phyloP scores from a whole-genome alignment of 1,284 basidiomycete species.

The Austroboletus niveus region DNA sequence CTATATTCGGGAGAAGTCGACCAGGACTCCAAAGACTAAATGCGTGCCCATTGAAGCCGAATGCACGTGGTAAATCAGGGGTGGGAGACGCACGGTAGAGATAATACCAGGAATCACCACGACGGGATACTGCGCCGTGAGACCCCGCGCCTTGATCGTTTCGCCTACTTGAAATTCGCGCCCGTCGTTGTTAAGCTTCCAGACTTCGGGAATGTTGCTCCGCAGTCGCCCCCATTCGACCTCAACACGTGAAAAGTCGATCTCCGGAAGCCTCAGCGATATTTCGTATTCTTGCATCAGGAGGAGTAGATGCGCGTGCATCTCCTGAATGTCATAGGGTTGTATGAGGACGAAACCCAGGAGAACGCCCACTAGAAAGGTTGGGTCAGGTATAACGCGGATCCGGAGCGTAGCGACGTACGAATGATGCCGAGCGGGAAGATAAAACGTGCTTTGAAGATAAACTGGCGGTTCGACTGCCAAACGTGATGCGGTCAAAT shows the following conservation, averaged over 20 bases:
- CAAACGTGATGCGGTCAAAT: slow-evolving; percentile 4
- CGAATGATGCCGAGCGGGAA: slow-evolving; percentile 50
- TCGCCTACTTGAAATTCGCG: slow-evolving; percentile 86
- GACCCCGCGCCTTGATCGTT: slow-evolving; percentile 61
- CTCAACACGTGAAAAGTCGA: slow-evolving; percentile 66
- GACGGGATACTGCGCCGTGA: slow-evolving; percentile 75
- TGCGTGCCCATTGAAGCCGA: not conserved
- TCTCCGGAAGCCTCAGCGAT: slow-evolving; percentile 53
- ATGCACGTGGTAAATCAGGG: not conserved
- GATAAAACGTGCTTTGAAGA: slow-evolving; percentile 41
- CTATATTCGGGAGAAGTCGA: slow-evolving; percentile 77
- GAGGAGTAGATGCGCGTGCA: slow-evolving; percentile 52
- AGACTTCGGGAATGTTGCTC: slow-evolving; percentile 66
- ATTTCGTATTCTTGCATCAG: slow-evolving; percentile 58
- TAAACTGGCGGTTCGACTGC: slow-evolving; percentile 17
- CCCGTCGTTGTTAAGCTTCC: slow-evolving; percentile 80
- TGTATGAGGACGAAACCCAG: slow-evolving; percentile 61
- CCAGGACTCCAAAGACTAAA: slow-evolving; percentile 81
- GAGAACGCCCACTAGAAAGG: slow-evolving; percentile 55
- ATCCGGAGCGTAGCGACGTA: slow-evolving; percentile 23
- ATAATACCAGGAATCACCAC: slow-evolving; percentile 80
- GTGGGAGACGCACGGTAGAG: slow-evolving; percentile 54
- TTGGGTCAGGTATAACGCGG: not conserved
- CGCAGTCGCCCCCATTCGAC: slow-evolving; percentile 66
- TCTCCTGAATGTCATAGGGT: slow-evolving; percentile 56